Evolutionary conservation across 163 green algal genomes (phyloP), one percentile per base, ranked within the genome.

Genomic region (Trebouxiophyceae sp.): DNA sequence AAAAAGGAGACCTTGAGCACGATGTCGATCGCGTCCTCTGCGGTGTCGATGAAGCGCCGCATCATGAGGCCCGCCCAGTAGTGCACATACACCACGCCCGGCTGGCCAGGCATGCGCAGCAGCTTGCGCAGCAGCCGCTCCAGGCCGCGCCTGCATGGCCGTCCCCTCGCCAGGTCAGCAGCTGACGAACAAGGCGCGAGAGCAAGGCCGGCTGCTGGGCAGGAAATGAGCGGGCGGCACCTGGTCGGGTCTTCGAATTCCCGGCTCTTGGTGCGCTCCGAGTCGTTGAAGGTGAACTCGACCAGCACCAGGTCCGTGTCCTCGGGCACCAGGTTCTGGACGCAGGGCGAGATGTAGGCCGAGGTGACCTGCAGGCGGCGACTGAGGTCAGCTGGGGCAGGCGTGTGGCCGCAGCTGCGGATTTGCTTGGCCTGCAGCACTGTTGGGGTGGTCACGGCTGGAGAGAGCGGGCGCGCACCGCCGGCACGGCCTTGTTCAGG

Each of bases 211-310:
- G n/a, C n/a, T n/a, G n/a, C n/a, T n/a, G n/a, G n/a, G n/a, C n/a
- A n/a, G n/a, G n/a, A n/a, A n/a, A n/a, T n/a, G n/a, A n/a, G n/a
- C n/a, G n/a, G n/a, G n/a, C n/a, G n/a, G n/a, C n/a, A n/a, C n/a
- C n/a, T n/a, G n/a, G n/a, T n/a, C n/a, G n/a, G n/a, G n/a, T n/a
- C n/a, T n/a, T n/a, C n/a, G n/a, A n/a, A n/a, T n/a, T n/a, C n/a
- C n/a, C n/a, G n/a, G n/a, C n/a, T n/a, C n/a, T n/a, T n/a, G n/a
- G n/a, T n/a, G 2, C 57, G 57, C 57, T 63, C 57, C 5, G 57
- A 28, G 30, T 63, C 57, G 31, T 63, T 63, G 30, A 63, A 63
- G 12, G 57, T 63, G 30, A 47, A 63, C 31, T 63, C 57, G 8
- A 63, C 2, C 30, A 63, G 2, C 12, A 63, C 31, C 32, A 63